Evolutionary conservation across 2,329 filamentous ascomycete genomes (phyloP).

Genomic region (Triangularia verruculosa): DNA sequence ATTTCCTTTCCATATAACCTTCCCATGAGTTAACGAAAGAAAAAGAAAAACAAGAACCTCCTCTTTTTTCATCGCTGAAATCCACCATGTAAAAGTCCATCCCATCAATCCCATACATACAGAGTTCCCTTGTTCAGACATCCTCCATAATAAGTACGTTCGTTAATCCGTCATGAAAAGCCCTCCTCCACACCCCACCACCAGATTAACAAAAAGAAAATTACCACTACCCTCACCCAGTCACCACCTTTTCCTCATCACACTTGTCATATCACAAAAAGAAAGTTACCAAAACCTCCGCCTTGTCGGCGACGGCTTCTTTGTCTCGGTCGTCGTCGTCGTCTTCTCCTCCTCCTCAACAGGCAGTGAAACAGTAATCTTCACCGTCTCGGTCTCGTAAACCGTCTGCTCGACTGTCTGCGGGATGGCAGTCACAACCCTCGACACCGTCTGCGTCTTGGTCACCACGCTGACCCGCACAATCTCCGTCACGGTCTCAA

Average conservation of each 20-base stretch:
- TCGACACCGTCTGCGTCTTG: slow-evolving; percentile 24
- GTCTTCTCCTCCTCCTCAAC: slow-evolving; percentile 12
- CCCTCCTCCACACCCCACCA: neutral
- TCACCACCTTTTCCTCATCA: neutral
- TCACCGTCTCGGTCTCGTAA: slow-evolving; percentile 27
- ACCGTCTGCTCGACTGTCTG: slow-evolving; percentile 26
- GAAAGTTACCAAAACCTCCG: neutral
- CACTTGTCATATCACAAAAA: neutral
- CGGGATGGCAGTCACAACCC: slow-evolving; percentile 22
- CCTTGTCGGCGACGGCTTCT: neutral
- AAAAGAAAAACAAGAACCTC: neutral
- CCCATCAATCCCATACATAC: neutral
- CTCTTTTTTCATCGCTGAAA: neutral
- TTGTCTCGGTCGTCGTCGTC: neutral
- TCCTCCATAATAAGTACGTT: neutral
- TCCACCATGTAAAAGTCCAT: neutral
- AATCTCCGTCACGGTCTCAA: slow-evolving; percentile 31
- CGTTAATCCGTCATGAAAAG: neutral
- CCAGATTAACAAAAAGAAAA: neutral
- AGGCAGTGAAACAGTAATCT: slow-evolving; percentile 24
- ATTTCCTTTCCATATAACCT: neutral
- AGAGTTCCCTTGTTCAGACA: neutral
- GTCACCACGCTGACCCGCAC: slow-evolving; percentile 27
- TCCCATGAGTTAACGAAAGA: too few relatives aligned
- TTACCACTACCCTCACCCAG: neutral